Evolutionary conservation across 768 basidiomycete species (phyloP), one percentile per base, ranked within the genome.

Genomic region (Psilocybe cyanescens): DNA sequence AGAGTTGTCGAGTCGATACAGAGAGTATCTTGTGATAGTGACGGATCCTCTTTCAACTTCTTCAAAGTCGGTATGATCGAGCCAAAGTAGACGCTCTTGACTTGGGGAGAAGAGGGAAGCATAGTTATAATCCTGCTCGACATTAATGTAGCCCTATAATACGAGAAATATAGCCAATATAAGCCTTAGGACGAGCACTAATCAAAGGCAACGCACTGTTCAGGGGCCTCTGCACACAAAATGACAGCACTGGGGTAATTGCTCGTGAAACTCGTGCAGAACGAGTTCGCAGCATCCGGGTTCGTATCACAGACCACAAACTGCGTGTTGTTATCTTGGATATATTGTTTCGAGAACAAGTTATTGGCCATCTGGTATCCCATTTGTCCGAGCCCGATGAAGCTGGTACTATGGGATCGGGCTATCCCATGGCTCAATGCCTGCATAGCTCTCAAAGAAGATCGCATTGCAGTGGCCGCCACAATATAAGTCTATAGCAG

Each of bases 1-100:
- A 96, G 79, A 0, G 96, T 97, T 8, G 96, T 98, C 7, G 92
- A 94, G 74, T 98, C 95, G 55, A 98, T 91, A 65, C 88, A 86
- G 9, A 97, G 71, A 0, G 91, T 90, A 9, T 72, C 65, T 58
- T 67, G 66, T 2, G 41, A 7, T 35, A 35, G 1, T 39, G 74
- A 73, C 24, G 69, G 64, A 30, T 75, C 71, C 31, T 74, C 58
- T 12, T 81, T 77, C 41, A 94, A 68, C 16, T 74, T 77, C 55
- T 76, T 77, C 51, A 97, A 76, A 0, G 86, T 81, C 3, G 89
- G 81, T 59, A 93, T 76, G 55, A 96, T 85, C 0, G 88, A 88
- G n/a, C 77, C 76, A 50, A 74, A 74, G 72, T 95, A 97, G 8
- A 95, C 95, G 53, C 80, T 75, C 55, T 85, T 79, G 45, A 97